These are phyloP conservation scores for Cucurbita moschata DNA, from an alignment of 306 rosid genomes.

Conservation along the genomic window DNA sequence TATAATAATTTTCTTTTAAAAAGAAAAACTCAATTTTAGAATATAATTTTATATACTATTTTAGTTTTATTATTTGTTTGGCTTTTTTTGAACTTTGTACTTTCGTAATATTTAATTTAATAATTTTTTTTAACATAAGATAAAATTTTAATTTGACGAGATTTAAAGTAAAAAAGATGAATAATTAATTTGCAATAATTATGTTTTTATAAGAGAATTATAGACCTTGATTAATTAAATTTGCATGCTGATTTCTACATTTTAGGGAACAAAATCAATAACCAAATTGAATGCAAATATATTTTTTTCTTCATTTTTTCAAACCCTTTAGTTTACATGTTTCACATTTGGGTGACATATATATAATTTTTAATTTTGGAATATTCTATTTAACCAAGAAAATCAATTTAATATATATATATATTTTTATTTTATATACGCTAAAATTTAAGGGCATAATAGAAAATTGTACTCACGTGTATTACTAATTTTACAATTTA, in stretches of 20 bases:
- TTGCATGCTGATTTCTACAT: constrained; percentile 3
- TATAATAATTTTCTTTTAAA: background rate
- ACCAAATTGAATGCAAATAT: background rate
- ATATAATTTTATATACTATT: too few relatives aligned
- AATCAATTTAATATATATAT: background rate
- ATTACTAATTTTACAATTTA: too few relatives aligned
- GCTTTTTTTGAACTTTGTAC: too few relatives aligned
- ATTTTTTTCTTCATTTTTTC: background rate
- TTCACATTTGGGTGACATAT: background rate
- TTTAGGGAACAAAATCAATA: constrained; percentile 10
- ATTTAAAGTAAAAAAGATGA: too few relatives aligned
- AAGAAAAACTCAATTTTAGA: too few relatives aligned
- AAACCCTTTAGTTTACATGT: background rate
- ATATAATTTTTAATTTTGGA: too few relatives aligned
- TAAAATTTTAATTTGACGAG: too few relatives aligned
- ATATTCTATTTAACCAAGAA: background rate
- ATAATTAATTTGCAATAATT: background rate
- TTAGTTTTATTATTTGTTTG: too few relatives aligned
- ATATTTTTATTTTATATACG: background rate
- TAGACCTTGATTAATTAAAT: background rate
- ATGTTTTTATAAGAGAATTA: background rate
- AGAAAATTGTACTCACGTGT: too few relatives aligned
- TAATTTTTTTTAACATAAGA: too few relatives aligned
- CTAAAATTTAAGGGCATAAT: too few relatives aligned
- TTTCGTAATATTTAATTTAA: too few relatives aligned